Base-by-base conservation (phyloP, 2,329 filamentous ascomycete species). In the Diaporthe sp. region DNA sequence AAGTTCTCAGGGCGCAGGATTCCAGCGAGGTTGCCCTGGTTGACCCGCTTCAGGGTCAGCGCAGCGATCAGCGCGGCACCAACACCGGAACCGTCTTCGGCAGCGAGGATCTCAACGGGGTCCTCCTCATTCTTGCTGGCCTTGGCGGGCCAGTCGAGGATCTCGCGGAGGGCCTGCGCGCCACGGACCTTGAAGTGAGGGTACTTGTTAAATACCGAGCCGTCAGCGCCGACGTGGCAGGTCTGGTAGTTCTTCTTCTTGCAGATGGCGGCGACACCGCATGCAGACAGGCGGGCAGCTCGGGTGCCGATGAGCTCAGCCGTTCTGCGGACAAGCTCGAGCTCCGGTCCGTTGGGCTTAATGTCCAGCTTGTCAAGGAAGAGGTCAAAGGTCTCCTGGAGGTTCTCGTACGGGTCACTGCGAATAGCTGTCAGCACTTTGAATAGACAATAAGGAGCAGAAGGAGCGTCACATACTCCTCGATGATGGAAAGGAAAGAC, bases 181-280 rank as follows among this genome's bases (percentile, higher is more conserved):
- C 96, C 96, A 72, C 97, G 93, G 74, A 92, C 91, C 89, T 98
- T 98, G 91, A 99, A 99, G 86, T 98, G 94, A 17, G 97, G 97
- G 86, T 99, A 99, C 84, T 98, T 98, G 89, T 98, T 98, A 88
- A 99, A 99, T 72, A 99, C 96, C 25, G 95, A 97, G 50, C 97
- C 97, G 82, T 99, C 97, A 69, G 97, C 97, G 80, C 97, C 97
- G 55, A 99, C 97, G 84, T 98, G 97, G 87, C 95, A 97, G 50
- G 90, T 89, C 81, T 93, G 86, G 84, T 96, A 96, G 78, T 91
- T 90, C 90, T 98, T 98, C 92, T 98, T 98, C 87, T 93, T 97
- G 90, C 94, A 95, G 81, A 99, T 98, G 74, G 96, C 97, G 17
- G 96, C 95, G 72, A 99, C 95, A 85, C 97, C 97, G 81, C 97